These are phyloP conservation scores for Cladobotryum protrusum DNA, from an alignment of 2,329 filamentous ascomycete species.

Conservation along the genomic window DNA sequence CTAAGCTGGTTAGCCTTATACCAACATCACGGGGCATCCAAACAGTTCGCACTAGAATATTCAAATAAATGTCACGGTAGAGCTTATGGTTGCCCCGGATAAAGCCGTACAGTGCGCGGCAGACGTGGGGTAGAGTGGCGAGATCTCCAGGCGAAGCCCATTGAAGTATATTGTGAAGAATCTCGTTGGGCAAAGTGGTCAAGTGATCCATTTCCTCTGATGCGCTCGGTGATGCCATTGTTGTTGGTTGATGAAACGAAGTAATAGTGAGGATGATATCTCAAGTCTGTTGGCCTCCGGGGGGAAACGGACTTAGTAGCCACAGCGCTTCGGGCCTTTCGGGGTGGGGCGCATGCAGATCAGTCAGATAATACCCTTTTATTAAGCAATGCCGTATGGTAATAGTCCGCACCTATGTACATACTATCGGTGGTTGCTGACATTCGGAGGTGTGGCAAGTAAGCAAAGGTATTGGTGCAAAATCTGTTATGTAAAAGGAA, in stretches of 20 bases:
- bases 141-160: conserved; percentile 53
- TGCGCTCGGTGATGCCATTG: not conserved
- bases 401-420: no score
- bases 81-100: conserved; percentile 53
- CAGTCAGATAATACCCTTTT: no score
- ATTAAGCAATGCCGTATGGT: no score
- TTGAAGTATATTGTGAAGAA: conserved; percentile 55
- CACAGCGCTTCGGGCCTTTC: no score
- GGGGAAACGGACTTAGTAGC: no score
- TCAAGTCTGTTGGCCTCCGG: no score
- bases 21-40: not conserved
- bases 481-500: no score
- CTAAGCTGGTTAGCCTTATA: not conserved
- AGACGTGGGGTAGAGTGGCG: conserved; percentile 44
- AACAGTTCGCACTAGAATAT: conserved; percentile 40
- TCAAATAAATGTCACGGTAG: conserved; percentile 57
- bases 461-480: no score
- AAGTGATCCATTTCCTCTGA: conserved; percentile 13
- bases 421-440: no score
- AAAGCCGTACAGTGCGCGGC: conserved; percentile 45
- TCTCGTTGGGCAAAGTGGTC: conserved; percentile 50
- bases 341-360: no score
- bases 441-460: no score
- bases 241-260: not conserved
- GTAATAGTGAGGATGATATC: not conserved